Evolutionary conservation across 768 basidiomycete genomes (phyloP).

Genomic region (Suillus hirtellus): DNA sequence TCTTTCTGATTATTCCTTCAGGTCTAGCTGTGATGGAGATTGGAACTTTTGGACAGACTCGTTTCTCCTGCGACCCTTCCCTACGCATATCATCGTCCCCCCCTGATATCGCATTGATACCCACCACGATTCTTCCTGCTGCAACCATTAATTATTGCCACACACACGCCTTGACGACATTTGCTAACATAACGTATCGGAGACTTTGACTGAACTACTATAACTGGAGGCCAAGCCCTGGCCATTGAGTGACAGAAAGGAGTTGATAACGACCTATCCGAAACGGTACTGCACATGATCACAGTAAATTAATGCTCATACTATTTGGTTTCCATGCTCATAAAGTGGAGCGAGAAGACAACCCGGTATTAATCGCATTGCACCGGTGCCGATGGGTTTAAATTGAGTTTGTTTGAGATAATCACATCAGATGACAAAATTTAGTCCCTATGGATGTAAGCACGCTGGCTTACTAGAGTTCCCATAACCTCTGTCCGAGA

Average conservation of each 20-base stretch:
- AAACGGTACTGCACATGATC: not conserved
- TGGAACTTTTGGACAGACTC: not conserved
- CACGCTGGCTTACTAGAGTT: no score
- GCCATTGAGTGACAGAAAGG: not conserved
- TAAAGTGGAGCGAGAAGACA: not conserved
- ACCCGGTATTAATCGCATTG: not conserved
- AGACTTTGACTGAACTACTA: not conserved
- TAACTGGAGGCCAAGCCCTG: not conserved
- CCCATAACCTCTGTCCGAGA: no score
- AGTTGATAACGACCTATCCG: not conserved
- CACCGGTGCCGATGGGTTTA: not conserved
- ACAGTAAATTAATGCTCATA: not conserved
- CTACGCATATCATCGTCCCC: slow-evolving; percentile 7
- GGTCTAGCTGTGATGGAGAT: slow-evolving; percentile 5
- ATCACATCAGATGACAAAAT: not conserved
- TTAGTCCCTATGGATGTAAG: not conserved
- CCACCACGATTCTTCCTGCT: slow-evolving; percentile 6
- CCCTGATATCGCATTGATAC: slow-evolving; percentile 11
- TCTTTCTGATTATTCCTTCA: slow-evolving; percentile 1
- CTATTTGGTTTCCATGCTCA: not conserved
- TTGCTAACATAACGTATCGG: slow-evolving; percentile 7
- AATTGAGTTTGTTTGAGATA: not conserved
- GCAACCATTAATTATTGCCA: slow-evolving; percentile 11
- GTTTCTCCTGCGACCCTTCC: slow-evolving; percentile 1
- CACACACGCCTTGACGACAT: slow-evolving; percentile 10